Evolutionary conservation across 2,329 filamentous ascomycete genomes (phyloP).

Genomic region (Cercospora janseana): DNA sequence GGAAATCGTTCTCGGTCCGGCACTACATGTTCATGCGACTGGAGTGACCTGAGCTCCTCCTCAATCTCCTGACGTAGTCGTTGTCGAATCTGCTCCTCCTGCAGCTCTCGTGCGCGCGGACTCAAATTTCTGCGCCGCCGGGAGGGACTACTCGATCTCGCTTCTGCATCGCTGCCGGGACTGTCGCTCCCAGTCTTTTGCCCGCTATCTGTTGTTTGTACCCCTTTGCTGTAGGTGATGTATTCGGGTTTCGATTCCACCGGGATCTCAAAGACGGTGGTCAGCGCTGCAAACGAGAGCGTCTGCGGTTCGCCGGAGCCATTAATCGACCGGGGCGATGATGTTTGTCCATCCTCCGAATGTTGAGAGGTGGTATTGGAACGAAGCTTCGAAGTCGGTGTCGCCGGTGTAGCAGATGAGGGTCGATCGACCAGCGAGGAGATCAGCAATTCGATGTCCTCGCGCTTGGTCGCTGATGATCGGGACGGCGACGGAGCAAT

Average conservation of each 20-base stretch:
- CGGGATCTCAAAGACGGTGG: constrained; percentile 77
- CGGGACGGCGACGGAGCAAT: constrained; percentile 68
- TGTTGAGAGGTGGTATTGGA: constrained; percentile 29
- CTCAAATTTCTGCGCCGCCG: constrained; percentile 67
- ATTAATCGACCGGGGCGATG: constrained; percentile 34
- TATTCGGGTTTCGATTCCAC: constrained; percentile 67
- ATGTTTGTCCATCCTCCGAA: constrained; percentile 28
- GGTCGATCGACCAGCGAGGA: constrained; percentile 74
- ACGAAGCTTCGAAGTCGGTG: constrained; percentile 32
- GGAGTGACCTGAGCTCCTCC: constrained; percentile 77
- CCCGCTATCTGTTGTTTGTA: constrained; percentile 84
- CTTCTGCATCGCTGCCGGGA: constrained; percentile 60
- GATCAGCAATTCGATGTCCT: constrained; percentile 80
- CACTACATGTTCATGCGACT: constrained; percentile 49
- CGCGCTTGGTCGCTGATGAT: constrained; percentile 59
- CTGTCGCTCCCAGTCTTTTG: constrained; percentile 43
- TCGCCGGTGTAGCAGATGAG: constrained; percentile 29
- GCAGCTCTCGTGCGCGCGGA: constrained; percentile 68
- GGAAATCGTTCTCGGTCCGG: constrained; percentile 53
- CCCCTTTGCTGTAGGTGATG: constrained; percentile 94
- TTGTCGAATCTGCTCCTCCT: constrained; percentile 84
- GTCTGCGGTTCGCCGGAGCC: constrained; percentile 60
- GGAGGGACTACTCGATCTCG: constrained; percentile 50
- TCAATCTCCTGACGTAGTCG: constrained; percentile 86
- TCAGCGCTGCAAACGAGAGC: constrained; percentile 69